Evolutionary conservation across 345 rosid species (phyloP).

Genomic region (Clausena lansium): DNA sequence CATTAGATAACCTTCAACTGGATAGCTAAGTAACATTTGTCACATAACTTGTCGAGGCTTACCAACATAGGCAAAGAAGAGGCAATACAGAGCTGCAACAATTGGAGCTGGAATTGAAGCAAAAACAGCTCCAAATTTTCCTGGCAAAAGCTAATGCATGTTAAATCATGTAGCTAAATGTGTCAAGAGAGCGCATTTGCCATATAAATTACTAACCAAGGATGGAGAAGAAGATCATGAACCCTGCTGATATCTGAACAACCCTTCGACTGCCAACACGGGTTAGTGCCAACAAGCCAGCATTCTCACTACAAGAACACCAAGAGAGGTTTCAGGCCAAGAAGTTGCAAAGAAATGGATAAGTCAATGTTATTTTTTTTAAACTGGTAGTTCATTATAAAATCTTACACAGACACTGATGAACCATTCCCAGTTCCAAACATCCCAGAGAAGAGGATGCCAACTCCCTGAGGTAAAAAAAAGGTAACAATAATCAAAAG

Average conservation of each 20-base stretch:
- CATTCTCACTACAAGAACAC: conserved; percentile 64
- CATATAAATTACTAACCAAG: conserved; percentile 46
- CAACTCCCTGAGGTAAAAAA: conserved; percentile 66
- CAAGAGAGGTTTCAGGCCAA: conserved; percentile 3
- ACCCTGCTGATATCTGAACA: conserved; percentile 86
- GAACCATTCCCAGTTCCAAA: conserved; percentile 97
- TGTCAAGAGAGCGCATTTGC: background rate
- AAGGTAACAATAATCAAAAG: background rate
- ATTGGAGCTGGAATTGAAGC: conserved; percentile 91
- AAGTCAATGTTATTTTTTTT: background rate
- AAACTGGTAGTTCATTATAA: background rate
- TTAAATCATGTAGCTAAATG: background rate
- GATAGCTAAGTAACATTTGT: background rate
- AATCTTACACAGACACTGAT: conserved; percentile 80
- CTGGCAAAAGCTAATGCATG: conserved; percentile 25
- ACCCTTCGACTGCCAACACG: conserved; percentile 92
- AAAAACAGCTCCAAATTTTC: conserved; percentile 86
- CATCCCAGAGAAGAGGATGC: conserved; percentile 82
- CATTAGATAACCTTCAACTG: background rate
- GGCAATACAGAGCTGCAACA: conserved; percentile 63
- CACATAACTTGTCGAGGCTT: conserved; percentile 24
- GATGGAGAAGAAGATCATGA: conserved; percentile 95
- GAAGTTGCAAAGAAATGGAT: conserved; percentile 1
- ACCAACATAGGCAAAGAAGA: conserved; percentile 87
- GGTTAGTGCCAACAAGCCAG: conserved; percentile 84